Base-by-base conservation (phyloP, 1,284 basidiomycete species). In the Afroboletus lepidellus region DNA sequence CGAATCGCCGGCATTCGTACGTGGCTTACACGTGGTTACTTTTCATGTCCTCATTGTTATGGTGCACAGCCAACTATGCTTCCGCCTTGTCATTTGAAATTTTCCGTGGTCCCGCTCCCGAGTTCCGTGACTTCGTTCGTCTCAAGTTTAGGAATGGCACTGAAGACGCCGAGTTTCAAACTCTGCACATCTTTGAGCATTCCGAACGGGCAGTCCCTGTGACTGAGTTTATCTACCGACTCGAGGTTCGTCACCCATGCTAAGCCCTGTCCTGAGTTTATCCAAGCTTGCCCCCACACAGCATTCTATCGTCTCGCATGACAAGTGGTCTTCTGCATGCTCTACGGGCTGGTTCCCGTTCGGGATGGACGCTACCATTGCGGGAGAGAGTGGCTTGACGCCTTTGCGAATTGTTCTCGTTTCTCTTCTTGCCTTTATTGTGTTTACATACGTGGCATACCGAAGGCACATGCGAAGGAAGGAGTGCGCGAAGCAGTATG, bases 71-170 rank as follows among this genome's bases (percentile, higher is more conserved):
- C 60, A 80, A 92, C 69, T 92, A 82, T 61, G 86, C 87, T 0
- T 87, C 88, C 16, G 86, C 87, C 7, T 70, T 90, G 51, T 81
- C 83, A 18, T 84, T 93, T 52, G 92, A 94, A 71, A 74, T 94
- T 44, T 79, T 85, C 60, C 83, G 84, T 54, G 80, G 83, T 50
- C 76, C 80, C 55, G 81, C 83, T 25, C 85, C 86, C n/a, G 87
- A 89, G 58, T 72, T 79, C 53, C 83, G 85, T 44, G 85, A 89
- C 70, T 88, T 87, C 74, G 75, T 94, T 58, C 83, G 87, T 55
- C 76, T 92, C 76, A 86, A 82, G 71, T 92, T 92, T 81, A 85
- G 84, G 73, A 94, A 94, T 66, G 90, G 90, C 21, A 87, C 89
- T 8, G 62, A 73, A 21, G 75, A 76, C 43, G 65, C n/a, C 27